Percentiles rank a stretch among this genome's conserved stretches.
phyloP scores from a whole-genome alignment of 257 asterid species.

The Solanum sitiens region DNA sequence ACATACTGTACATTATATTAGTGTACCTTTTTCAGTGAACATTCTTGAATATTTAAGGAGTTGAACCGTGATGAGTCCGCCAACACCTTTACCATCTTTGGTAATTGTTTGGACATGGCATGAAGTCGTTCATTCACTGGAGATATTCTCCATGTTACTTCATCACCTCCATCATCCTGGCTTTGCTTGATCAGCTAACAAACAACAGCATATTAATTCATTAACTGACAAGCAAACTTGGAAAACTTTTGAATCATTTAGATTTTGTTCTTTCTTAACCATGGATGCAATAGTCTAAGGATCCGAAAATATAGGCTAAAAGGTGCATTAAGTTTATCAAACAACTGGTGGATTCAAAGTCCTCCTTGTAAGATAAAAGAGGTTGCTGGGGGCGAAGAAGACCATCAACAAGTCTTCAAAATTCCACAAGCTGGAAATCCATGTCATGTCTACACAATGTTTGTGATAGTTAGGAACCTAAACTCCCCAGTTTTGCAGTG shows the following conservation, averaged over 20 bases:
- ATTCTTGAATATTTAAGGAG: slow-evolving; percentile 56
- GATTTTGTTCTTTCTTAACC: not conserved
- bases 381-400: not conserved
- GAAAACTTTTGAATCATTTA: not conserved
- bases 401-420: not conserved
- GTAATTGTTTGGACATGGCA: slow-evolving; percentile 61
- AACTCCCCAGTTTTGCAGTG: not conserved
- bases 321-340: not conserved
- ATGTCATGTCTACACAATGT: not conserved
- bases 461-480: not conserved
- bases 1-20: not conserved
- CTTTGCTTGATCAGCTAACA: slow-evolving; percentile 79
- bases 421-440: not conserved
- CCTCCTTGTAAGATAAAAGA: not conserved
- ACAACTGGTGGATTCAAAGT: not conserved
- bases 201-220: not conserved
- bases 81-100: slow-evolving; percentile 54
- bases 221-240: not conserved
- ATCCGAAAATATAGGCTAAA: not conserved
- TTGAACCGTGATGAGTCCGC: slow-evolving; percentile 77
- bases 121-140: slow-evolving; percentile 83
- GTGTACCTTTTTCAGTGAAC: slow-evolving; percentile 52
- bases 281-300: not conserved
- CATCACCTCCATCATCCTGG: slow-evolving; percentile 84
- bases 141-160: slow-evolving; percentile 89